Base-by-base conservation (phyloP, 78 protist genomes). In the Creolimax fragrantissima region DNA sequence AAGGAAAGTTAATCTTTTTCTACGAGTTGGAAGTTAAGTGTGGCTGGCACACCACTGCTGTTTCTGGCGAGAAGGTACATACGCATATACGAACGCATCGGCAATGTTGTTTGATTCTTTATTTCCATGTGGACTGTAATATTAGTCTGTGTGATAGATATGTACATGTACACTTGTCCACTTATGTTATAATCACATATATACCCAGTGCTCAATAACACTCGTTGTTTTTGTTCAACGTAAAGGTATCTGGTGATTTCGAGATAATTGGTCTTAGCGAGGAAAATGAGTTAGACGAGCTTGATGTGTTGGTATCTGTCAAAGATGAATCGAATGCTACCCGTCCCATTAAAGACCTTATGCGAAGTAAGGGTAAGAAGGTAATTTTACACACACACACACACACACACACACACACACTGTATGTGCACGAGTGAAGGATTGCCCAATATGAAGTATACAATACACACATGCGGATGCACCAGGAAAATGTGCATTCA, bases 1-100 rank as follows among this genome's bases (percentile, higher is more conserved):
- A 92, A 84, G 94, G 84, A 3, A 88, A 88, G 89, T 83, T 86
- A 42, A 88, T 74, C 66, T 67, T 88, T 58, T 88, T 88, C 92
- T 92, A 88, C 81, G 94, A 92, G 74, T 44, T 88, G 85, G 84
- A 43, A 66, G 3, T 92, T 2, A 11, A 35, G n/a, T 3, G 45
- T 43, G 42, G 42, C 67, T 92, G 91, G 91, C 3, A 3, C 35
- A 58, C 74, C 74, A 58, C 74, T 17, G 11, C 74, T 58, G 24
- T 58, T 32, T 17, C 11, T 58, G 74, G 74, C 24, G 74, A 11
- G 43, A 45, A 43, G 58, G 24, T 43, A 24, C 3, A 39, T 88
- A 45, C 5, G 81, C 81, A 24, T 58, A 24, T 58, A 58, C 81
- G 36, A 58, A 58, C 85, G 37, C 85, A 5, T 4, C 3, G 43